Evolutionary conservation across 352 stramenopile genomes (phyloP), one percentile per base, ranked within the genome.

Genomic region (Lagenidium giganteum): DNA sequence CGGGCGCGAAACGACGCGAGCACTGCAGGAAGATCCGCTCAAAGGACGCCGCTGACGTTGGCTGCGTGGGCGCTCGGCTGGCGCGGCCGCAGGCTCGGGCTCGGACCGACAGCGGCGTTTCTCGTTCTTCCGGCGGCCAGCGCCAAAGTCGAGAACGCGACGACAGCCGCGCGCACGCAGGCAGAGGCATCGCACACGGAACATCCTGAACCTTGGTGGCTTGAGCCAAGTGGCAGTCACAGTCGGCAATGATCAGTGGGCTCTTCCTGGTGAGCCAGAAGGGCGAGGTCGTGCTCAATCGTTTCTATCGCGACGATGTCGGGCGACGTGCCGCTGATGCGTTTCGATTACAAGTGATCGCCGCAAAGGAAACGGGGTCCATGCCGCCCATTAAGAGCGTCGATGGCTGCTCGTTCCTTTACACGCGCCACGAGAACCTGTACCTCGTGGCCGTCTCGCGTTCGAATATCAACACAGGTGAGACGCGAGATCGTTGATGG

Each of bases 371-470:
- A 51, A 97, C 94, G 5, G 92, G 94, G 11, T 97, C 91, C 4
- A 69, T 95, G 36, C 74, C 93, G 34, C 96, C 96, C 3, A 87
- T 99, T 23, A 96, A 97, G 56, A 80, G 83, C 41, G 96, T 99
- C 57, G 95, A 99, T 41, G 95, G 95, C 31, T 98, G 87, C 61
- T 98, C 93, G 34, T 99, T 99, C 73, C 65, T 99, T 13, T 99
- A 98, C 71, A 97, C 92, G 21, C 83, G 95, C 37, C 95, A 98
- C 47, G 81, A 97, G 47, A 98, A 99, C 54, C 87, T 99, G 42
- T 99, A 98, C 66, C 92, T 99, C 61, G 96, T 99, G 29, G 96
- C 95, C 4, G 77, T 98, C 41, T 98, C 96, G 5, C 78, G 94
- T 31, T 92, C 83, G 49, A 99, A 99, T 61, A 96, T 98, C 47